phyloP scores from a whole-genome alignment of 176 grass and related monocot species.

The Oryza officinalis region DNA sequence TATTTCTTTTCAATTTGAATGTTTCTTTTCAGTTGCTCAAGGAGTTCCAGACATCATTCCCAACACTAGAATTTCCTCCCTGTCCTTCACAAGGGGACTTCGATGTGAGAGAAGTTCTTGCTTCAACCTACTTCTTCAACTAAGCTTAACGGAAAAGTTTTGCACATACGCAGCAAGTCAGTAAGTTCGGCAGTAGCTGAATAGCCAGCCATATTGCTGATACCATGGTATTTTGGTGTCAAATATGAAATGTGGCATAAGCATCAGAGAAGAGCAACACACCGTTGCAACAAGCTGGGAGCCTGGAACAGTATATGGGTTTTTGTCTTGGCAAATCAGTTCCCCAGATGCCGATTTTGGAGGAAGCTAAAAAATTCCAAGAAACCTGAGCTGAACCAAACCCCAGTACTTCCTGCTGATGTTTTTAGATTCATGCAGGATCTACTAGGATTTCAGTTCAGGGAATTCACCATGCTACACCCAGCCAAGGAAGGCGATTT shows the following conservation, averaged over 20 bases:
- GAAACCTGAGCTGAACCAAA: not conserved
- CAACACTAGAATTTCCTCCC: slow-evolving; percentile 71
- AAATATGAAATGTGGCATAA: not conserved
- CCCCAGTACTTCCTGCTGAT: slow-evolving; percentile 37
- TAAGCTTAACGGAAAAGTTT: slow-evolving; percentile 36
- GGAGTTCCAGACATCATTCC: slow-evolving; percentile 69
- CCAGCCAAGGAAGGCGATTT: slow-evolving; percentile 4
- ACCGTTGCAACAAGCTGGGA: not conserved
- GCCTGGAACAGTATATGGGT: not conserved
- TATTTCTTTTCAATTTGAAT: slow-evolving; percentile 23
- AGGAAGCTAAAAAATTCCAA: slow-evolving; percentile 16
- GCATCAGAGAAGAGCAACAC: slow-evolving; percentile 16
- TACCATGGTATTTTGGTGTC: not conserved
- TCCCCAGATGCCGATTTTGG: not conserved
- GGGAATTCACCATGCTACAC: not conserved
- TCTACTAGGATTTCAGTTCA: slow-evolving; percentile 24
- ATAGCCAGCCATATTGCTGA: not conserved
- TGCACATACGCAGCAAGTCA: too few species aligned
- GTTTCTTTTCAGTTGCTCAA: slow-evolving; percentile 65
- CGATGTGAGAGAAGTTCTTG: slow-evolving; percentile 70
- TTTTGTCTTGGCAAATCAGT: not conserved
- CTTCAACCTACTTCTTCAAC: slow-evolving; percentile 93
- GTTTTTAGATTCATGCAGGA: slow-evolving; percentile 51
- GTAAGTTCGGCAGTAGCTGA: not conserved
- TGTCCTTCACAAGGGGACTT: slow-evolving; percentile 77